These are phyloP conservation scores for Nidularia pulvinata DNA, from an alignment of 768 basidiomycete species.

Conservation along the genomic window DNA sequence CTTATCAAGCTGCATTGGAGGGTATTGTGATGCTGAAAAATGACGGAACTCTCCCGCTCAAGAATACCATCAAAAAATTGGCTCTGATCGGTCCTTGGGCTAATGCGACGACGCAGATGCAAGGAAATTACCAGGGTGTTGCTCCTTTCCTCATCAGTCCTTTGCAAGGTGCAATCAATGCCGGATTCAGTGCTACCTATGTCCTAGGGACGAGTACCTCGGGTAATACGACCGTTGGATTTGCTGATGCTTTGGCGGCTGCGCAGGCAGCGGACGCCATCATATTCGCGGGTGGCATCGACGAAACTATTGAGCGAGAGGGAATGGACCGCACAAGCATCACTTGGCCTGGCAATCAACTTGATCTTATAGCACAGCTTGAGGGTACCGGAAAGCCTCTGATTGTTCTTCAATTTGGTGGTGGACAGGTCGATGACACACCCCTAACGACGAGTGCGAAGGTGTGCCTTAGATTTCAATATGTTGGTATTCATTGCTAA, in stretches of 20 bases:
- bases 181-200: constrained; percentile 45
- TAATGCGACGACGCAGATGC: constrained; percentile 54
- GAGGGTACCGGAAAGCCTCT: constrained; percentile 47
- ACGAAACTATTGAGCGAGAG: constrained; percentile 48
- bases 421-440: constrained; percentile 53
- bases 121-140: constrained; percentile 55
- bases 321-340: constrained; percentile 43
- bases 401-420: constrained; percentile 55
- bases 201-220: constrained; percentile 38
- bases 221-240: constrained; percentile 37
- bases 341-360: constrained; percentile 56
- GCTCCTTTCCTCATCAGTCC: constrained; percentile 60
- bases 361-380: constrained; percentile 44
- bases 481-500: background rate
- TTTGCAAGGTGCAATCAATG: constrained; percentile 41
- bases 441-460: constrained; percentile 39
- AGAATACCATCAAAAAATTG: constrained; percentile 39
- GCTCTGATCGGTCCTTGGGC: constrained; percentile 63
- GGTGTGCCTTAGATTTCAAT: constrained; percentile 15
- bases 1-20: constrained; percentile 48
- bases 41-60: constrained; percentile 56
- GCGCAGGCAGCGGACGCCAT: constrained; percentile 48
- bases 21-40: constrained; percentile 66
- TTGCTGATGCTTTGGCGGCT: constrained; percentile 49
- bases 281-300: constrained; percentile 55